Evolutionary conservation across 2,329 filamentous ascomycete genomes (phyloP).

Genomic region (Gyromitra esculenta): DNA sequence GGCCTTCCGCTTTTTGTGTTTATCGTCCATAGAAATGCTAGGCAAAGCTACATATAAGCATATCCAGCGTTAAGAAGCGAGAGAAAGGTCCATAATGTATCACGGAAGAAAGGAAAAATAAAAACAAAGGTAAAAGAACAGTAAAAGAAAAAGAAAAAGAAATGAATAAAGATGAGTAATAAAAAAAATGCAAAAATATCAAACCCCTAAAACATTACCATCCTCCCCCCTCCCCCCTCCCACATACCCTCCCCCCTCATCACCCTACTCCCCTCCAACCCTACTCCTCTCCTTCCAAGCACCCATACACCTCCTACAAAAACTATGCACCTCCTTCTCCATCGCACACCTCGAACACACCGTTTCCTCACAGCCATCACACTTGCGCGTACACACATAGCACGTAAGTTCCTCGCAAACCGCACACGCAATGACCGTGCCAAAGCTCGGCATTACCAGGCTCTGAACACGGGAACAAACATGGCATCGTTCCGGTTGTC

Average conservation of each 20-base stretch:
- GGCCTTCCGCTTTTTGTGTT: conserved; percentile 2
- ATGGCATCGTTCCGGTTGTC: conserved; percentile 46
- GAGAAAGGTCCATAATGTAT: neutral
- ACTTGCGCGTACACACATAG: conserved; percentile 51
- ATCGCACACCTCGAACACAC: conserved; percentile 50
- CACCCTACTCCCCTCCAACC: neutral
- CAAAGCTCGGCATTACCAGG: conserved; percentile 41
- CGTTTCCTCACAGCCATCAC: conserved; percentile 50
- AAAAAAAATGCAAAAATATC: neutral
- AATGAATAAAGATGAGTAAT: neutral
- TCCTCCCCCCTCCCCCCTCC: neutral
- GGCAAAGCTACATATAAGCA: neutral
- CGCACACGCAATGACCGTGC: conserved; percentile 41
- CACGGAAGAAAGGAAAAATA: neutral
- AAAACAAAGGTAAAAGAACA: neutral
- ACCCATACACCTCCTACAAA: conserved; percentile 42
- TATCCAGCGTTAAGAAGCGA: neutral
- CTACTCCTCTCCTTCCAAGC: conserved; percentile 11
- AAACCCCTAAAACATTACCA: neutral
- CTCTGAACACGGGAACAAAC: conserved; percentile 50
- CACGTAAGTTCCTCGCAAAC: conserved; percentile 43
- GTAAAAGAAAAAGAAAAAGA: neutral
- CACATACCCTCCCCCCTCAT: neutral
- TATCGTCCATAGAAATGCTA: conserved; percentile 4
- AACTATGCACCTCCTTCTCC: conserved; percentile 52